Percentiles rank a stretch among this genome's conserved stretches.
Conservation (phyloP, 2,329 filamentous ascomycete species). For the Kalaharituber pfeilii region DNA sequence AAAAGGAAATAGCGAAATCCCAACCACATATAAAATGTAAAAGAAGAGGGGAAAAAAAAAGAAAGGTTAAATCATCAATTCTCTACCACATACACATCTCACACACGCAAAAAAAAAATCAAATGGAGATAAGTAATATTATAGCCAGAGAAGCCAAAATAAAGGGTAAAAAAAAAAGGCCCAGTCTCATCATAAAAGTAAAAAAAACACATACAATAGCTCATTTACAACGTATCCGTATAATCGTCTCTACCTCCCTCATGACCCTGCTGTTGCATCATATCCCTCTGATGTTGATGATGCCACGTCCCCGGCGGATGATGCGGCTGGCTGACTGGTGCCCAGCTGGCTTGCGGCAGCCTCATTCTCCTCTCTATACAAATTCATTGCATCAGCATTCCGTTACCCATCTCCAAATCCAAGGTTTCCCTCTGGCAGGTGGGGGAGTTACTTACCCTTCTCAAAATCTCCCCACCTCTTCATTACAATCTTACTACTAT, state of each 20-base stretch:
- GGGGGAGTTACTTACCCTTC: constrained; percentile 34
- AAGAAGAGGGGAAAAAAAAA: constrained; percentile 2
- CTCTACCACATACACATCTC: too few species aligned
- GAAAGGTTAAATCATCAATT: not conserved
- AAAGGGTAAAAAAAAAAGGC: not conserved
- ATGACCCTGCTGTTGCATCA: not conserved
- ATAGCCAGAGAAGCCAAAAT: not conserved
- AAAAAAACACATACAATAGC: not conserved
- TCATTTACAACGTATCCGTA: constrained; percentile 3
- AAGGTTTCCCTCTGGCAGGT: too few species aligned
- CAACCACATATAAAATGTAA: not conserved
- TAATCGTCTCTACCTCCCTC: constrained; percentile 3
- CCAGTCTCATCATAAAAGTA: not conserved
- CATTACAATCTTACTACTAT: constrained; percentile 98
- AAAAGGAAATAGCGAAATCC: not conserved
- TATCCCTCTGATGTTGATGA: not conserved
- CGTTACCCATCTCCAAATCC: not conserved
- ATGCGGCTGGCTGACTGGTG: not conserved
- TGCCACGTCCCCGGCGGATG: not conserved
- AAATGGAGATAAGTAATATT: too few species aligned
- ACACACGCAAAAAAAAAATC: too few species aligned
- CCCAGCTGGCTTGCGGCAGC: not conserved
- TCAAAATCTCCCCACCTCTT: constrained; percentile 98
- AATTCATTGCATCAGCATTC: not conserved
- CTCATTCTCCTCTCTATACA: not conserved